phyloP scores from a whole-genome alignment of 106 monocot species.

The Dendrobium officinale region DNA sequence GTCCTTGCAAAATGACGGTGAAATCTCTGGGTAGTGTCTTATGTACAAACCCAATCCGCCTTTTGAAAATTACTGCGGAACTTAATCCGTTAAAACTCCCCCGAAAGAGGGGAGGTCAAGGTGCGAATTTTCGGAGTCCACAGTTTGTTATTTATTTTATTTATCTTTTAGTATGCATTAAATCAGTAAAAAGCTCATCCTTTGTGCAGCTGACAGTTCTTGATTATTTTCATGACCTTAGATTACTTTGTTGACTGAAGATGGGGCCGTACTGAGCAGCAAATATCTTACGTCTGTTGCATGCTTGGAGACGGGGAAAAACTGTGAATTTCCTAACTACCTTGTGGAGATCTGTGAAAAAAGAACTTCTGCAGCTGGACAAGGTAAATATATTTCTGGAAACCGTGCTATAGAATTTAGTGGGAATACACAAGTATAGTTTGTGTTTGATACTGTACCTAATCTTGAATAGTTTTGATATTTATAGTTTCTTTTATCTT shows the following conservation, averaged over 20 bases:
- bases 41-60: no score
- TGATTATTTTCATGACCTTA: conserved; percentile 9
- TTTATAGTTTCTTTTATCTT: not conserved
- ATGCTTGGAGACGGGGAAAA: conserved; percentile 19
- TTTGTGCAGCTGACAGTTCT: not conserved
- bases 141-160: no score
- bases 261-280: conserved; percentile 32
- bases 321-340: conserved; percentile 29
- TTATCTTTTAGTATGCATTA: not conserved
- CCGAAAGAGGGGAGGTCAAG: no score
- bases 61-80: no score
- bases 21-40: no score
- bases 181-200: not conserved
- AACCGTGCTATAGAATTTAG: not conserved
- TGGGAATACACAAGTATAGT: not conserved
- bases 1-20: no score
- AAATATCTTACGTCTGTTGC: conserved; percentile 46
- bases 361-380: not conserved
- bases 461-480: not conserved
- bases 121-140: no score
- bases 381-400: not conserved
- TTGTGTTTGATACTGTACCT: not conserved
- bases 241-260: conserved; percentile 40
- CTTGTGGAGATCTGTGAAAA: conserved; percentile 45
- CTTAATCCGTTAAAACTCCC: no score